phyloP scores from a whole-genome alignment of 169 alveolate species.

The Cryptosporidium ubiquitum region DNA sequence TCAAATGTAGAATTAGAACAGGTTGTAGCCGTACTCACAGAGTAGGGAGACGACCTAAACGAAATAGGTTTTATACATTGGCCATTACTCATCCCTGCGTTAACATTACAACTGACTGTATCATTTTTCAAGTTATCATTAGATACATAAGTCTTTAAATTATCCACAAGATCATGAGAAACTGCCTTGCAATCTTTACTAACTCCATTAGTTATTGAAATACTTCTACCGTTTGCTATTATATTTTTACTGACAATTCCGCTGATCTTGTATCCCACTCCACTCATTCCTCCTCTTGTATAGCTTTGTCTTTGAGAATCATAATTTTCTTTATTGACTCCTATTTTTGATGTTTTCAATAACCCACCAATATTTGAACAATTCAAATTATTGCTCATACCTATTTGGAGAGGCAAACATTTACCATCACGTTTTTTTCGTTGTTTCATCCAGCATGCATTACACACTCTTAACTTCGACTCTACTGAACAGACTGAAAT shows the following conservation, averaged over 20 bases:
- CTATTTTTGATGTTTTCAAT: conserved; percentile 36
- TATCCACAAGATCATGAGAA: neutral
- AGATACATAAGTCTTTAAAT: neutral
- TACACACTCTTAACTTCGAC: conserved; percentile 58
- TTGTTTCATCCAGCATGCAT: conserved; percentile 74
- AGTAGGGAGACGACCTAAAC: conserved; percentile 50
- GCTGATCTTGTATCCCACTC: conserved; percentile 13
- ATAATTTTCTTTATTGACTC: conserved; percentile 42
- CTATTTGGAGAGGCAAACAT: conserved; percentile 31
- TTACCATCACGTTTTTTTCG: conserved; percentile 68
- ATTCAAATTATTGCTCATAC: conserved; percentile 20
- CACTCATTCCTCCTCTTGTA: neutral
- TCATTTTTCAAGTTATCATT: neutral
- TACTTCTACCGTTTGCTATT: neutral
- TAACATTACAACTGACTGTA: neutral
- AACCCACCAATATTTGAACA: conserved; percentile 13
- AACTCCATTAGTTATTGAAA: neutral
- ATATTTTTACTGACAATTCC: neutral
- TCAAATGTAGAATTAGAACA: conserved; percentile 9
- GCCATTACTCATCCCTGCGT: neutral
- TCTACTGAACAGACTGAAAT: conserved; percentile 68
- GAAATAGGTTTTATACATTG: conserved; percentile 4
- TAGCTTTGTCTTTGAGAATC: conserved; percentile 61
- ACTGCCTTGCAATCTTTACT: conserved; percentile 3
- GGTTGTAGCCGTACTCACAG: neutral